Evolutionary conservation across 2,329 filamentous ascomycete species (phyloP).

Genomic region (Scolecobasidium constrictum): DNA sequence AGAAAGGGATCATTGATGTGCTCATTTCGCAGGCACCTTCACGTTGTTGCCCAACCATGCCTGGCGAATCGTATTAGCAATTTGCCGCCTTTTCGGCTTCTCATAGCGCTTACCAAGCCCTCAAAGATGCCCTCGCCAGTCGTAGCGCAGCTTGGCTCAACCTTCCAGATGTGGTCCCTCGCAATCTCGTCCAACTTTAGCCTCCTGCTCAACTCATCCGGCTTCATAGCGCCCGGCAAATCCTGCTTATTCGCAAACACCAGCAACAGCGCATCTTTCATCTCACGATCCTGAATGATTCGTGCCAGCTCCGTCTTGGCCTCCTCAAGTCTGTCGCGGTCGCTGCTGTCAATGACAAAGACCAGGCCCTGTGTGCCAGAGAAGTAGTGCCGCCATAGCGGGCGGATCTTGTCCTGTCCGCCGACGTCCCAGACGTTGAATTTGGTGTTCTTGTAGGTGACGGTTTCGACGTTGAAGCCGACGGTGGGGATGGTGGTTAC

Average conservation of each 20-base stretch:
- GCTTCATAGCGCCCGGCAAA: constrained; percentile 54
- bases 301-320: constrained; percentile 92
- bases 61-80: constrained; percentile 13
- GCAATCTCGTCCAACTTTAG: constrained; percentile 38
- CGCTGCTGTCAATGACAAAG: constrained; percentile 98
- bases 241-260: constrained; percentile 99
- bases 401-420: constrained; percentile 99
- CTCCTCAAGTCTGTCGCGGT: constrained; percentile 96
- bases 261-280: constrained; percentile 89
- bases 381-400: constrained; percentile 99
- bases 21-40: constrained; percentile 30
- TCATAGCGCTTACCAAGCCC: constrained; percentile 27
- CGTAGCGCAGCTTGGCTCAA: constrained; percentile 42
- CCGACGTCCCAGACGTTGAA: constrained; percentile 99
- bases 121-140: constrained; percentile 44
- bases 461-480: constrained; percentile 99
- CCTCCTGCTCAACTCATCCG: constrained; percentile 37
- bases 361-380: constrained; percentile 98
- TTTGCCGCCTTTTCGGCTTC: not conserved
- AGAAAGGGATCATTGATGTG: too few relatives aligned
- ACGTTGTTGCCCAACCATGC: constrained; percentile 42
- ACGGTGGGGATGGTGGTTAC: constrained; percentile 99
- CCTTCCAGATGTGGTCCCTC: constrained; percentile 43
- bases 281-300: constrained; percentile 98
- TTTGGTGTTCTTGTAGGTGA: constrained; percentile 99